Percentiles rank a stretch among this genome's conserved stretches.
Evolutionary conservation across 2,329 filamentous ascomycete genomes (phyloP).

Genomic region (Hawksworthiomyces lignivorus): DNA sequence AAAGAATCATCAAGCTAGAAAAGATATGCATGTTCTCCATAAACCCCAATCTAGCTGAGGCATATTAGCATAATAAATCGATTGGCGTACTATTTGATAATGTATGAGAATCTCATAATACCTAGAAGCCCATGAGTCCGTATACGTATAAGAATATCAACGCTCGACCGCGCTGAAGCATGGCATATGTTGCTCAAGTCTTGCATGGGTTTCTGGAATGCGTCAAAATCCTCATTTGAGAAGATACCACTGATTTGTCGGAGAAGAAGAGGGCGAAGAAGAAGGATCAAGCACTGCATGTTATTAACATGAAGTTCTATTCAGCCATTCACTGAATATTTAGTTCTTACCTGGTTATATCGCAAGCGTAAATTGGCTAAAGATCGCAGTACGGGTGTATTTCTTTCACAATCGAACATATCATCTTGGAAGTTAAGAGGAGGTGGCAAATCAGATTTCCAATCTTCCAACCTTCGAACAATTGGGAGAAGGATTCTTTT

Average conservation of each 20-base stretch:
- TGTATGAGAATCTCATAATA: no score
- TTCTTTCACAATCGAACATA: neutral
- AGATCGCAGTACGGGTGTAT: neutral
- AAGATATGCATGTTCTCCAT: constrained; percentile 10
- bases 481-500: neutral
- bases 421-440: neutral
- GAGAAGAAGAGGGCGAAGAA: constrained; percentile 6
- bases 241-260: constrained; percentile 1
- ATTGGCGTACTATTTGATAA: no score
- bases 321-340: neutral
- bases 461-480: neutral
- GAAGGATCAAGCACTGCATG: constrained; percentile 5
- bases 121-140: neutral
- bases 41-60: constrained; percentile 1
- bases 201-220: neutral
- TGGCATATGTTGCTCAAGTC: constrained; percentile 1
- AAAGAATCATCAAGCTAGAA: constrained; percentile 1
- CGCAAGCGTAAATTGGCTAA: constrained; percentile 5
- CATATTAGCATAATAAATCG: no score
- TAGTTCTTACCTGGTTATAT: constrained; percentile 4
- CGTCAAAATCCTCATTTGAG: neutral
- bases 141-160: neutral
- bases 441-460: neutral
- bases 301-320: neutral
- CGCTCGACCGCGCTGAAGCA: neutral